Evolutionary conservation across 805 yeast species (phyloP), one percentile per base, ranked within the genome.

Genomic region (Wickerhamiella australiensis): DNA sequence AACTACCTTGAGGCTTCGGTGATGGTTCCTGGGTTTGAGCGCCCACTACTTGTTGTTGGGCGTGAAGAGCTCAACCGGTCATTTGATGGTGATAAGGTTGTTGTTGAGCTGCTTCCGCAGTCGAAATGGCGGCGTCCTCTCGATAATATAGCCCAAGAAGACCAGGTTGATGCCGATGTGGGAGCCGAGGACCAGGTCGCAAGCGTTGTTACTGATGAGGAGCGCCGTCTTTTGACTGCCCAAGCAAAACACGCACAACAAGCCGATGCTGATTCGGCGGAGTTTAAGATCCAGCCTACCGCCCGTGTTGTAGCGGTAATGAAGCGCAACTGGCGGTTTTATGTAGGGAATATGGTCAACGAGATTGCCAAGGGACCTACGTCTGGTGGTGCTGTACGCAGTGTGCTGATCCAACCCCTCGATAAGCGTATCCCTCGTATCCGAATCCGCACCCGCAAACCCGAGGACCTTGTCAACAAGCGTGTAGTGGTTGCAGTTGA

Each of bases 401-500:
- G 77, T 42, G 90, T 92, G 50, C 81, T 92, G 59, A 94, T 92
- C 20, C 72, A 83, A 45, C 74, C 94, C 52, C 81, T 92, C 92
- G 97, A 92, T 65, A 79, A 78, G 60, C 77, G 85, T 11, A 73
- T 92, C 51, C 98, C 99, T 20, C 79, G 83, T 56, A 75, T 92
- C 44, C 71, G 95, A 58, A 87, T 92, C 49, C 76, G 82, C 53
- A 92, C 98, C 0, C 78, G 96, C 63, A 79, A 88, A 59, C 86
- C 95, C 0, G 73, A 73, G 44, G 92, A 84, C 50, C 73, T 92
- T 12, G 65, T 80, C n/a, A 94, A 94, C 3, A 80, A 88, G 63
- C 80, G 97, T 65, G 84, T 92, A 49, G 95, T 94, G 6, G 80
- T 90, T 18, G 85, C 94, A 0, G 80, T 94, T 38, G 99, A 92